Conservation (phyloP, 768 basidiomycete species). For the Collybia nuda region DNA sequence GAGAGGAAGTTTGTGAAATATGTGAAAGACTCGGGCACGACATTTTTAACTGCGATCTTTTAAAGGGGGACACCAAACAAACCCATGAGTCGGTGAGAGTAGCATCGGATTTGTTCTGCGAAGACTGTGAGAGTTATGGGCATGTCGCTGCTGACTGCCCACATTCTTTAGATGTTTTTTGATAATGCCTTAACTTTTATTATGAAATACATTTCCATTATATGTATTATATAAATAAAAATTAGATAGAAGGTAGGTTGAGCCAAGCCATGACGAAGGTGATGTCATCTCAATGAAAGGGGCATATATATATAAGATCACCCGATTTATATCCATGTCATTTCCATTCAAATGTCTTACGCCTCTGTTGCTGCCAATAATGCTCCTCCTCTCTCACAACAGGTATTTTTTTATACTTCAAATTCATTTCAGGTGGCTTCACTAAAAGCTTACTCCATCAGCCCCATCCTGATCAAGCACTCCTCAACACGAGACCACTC, state of each 20-base stretch:
- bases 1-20: constrained; percentile 67
- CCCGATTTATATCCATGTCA: no score
- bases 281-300: no score
- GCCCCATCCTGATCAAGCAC: constrained; percentile 64
- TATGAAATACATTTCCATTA: constrained; percentile 2
- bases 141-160: constrained; percentile 80
- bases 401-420: constrained; percentile 33
- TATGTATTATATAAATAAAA: neutral
- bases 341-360: constrained; percentile 60
- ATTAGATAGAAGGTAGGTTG: no score
- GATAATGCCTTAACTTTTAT: constrained; percentile 20
- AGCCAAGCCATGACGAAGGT: no score
- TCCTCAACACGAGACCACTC: constrained; percentile 53
- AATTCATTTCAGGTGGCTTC: constrained; percentile 3
- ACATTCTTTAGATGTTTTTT: constrained; percentile 87
- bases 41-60: constrained; percentile 78
- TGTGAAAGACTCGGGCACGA: constrained; percentile 87
- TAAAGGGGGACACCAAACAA: constrained; percentile 48
- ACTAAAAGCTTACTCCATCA: constrained; percentile 18
- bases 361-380: constrained; percentile 65
- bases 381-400: constrained; percentile 44
- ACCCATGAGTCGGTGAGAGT: constrained; percentile 10
- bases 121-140: constrained; percentile 82
- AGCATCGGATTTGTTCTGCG: constrained; percentile 57
- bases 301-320: constrained; percentile 5